Percentiles rank a stretch among this genome's conserved stretches.
These are phyloP conservation scores for Phytophthora cactorum DNA, from an alignment of 352 stramenopile genomes.

Conservation along the genomic window DNA sequence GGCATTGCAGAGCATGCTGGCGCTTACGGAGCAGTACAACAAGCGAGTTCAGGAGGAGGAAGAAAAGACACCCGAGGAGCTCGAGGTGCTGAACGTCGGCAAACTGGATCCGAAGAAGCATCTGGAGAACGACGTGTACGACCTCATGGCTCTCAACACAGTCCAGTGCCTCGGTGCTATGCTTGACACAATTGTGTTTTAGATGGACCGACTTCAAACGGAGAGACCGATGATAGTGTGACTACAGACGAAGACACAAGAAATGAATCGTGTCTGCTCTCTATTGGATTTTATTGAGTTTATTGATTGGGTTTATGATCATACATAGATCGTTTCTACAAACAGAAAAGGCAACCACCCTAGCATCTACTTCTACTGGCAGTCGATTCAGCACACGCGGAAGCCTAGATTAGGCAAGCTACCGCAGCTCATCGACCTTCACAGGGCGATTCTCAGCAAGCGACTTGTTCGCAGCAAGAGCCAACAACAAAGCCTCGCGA, in stretches of 20 bases:
- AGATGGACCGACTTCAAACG: constrained; percentile 34
- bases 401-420: constrained; percentile 25
- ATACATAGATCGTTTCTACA: constrained; percentile 25
- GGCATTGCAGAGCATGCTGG: constrained; percentile 87
- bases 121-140: constrained; percentile 94
- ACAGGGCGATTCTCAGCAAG: constrained; percentile 72
- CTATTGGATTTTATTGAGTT: constrained; percentile 11
- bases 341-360: constrained; percentile 29
- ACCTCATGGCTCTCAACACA: constrained; percentile 99
- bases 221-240: constrained; percentile 19
- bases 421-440: constrained; percentile 59
- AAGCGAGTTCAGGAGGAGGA: constrained; percentile 94
- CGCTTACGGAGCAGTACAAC: constrained; percentile 97
- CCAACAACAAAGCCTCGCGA: constrained; percentile 70
- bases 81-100: constrained; percentile 98
- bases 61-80: constrained; percentile 97
- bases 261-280: constrained; percentile 29
- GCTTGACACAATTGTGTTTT: constrained; percentile 99
- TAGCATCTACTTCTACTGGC: constrained; percentile 16
- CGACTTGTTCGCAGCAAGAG: constrained; percentile 70
- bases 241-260: constrained; percentile 18
- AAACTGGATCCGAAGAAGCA: constrained; percentile 97
- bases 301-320: constrained; percentile 20
- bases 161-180: constrained; percentile 98
- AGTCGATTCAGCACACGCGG: constrained; percentile 21